Base-by-base conservation (phyloP, 441 rosid genomes). In the Erysimum pusillum region DNA sequence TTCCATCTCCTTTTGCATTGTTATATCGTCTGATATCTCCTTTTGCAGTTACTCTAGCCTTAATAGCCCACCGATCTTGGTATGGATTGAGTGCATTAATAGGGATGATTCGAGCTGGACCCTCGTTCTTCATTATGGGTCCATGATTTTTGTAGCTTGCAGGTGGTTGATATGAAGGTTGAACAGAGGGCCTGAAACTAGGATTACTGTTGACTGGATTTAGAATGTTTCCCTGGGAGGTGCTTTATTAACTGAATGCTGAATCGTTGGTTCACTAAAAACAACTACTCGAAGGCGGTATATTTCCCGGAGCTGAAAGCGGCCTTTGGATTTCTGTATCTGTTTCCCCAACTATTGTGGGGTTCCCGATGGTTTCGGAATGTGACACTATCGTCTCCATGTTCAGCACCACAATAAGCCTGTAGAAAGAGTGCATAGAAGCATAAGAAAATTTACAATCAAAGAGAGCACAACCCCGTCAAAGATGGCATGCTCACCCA, bases 31-130 rank as follows among this genome's bases (percentile, higher is more conserved):
- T 87, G 12, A 90, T 88, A 74, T 89, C 97, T 73, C 92, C 95
- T 82, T 88, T 89, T 8, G 93, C 93, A 73, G 96, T 94, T 58
- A 91, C 93, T 80, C 96, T 88, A 68, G 95, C 97, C 84, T 88
- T 94, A 73, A 94, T 88, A 63, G 97, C 94, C 98, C 98, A 90
- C 65, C 95, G 79, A 15, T 96, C 98, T 76, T 90, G 98, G 82
- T 94, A 94, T 60, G 96, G 96, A 85, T 89, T 94, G 80, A 90
- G 76, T 67, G 98, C 94, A 83, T 91, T 74, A 63, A 93, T 89
- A 49, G 92, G 97, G 56, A 91, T 86, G 65, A 89, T 85, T 31
- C 92, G 80, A 56, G 97, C 87, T 36, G 97, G 89, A 67, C 97
- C 98, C 79, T 91, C 98, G 59, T 91, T 93, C 85, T 89, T 93